These are phyloP conservation scores for Closterium sp. DNA, from an alignment of 139 green algal genomes.

Conservation along the genomic window DNA sequence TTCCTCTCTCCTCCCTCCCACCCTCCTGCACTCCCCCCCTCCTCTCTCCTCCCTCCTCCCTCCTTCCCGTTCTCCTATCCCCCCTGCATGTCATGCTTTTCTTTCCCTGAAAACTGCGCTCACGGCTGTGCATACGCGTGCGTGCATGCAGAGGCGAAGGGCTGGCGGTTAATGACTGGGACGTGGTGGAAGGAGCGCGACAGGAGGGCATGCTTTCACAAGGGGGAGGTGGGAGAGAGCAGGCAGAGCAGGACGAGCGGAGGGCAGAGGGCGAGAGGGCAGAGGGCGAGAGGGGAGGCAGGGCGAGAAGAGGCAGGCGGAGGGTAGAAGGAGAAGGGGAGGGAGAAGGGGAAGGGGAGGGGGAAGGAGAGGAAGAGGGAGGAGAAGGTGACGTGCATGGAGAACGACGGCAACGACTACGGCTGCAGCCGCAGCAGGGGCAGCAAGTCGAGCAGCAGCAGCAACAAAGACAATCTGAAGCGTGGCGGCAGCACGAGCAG, in stretches of 20 bases:
- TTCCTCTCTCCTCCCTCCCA: background rate
- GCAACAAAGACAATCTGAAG: too few relatives aligned
- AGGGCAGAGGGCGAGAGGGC: background rate
- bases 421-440: background rate
- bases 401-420: background rate
- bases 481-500: background rate
- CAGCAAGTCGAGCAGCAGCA: background rate
- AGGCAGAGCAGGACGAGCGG: background rate
- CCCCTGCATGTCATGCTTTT: background rate
- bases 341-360: background rate
- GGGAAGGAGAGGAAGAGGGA: background rate
- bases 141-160: background rate
- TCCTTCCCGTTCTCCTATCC: background rate
- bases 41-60: background rate
- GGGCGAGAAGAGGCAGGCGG: background rate
- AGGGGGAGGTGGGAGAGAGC: background rate
- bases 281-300: background rate
- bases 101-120: background rate
- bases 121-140: background rate
- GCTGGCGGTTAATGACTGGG: background rate
- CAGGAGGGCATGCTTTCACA: background rate
- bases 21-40: background rate
- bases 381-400: background rate
- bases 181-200: background rate
- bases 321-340: background rate